A percentile compares a stretch with the other conserved stretches of the same genome.
Evolutionary conservation across 345 rosid species (phyloP).

Genomic region (Trapa incisa): DNA sequence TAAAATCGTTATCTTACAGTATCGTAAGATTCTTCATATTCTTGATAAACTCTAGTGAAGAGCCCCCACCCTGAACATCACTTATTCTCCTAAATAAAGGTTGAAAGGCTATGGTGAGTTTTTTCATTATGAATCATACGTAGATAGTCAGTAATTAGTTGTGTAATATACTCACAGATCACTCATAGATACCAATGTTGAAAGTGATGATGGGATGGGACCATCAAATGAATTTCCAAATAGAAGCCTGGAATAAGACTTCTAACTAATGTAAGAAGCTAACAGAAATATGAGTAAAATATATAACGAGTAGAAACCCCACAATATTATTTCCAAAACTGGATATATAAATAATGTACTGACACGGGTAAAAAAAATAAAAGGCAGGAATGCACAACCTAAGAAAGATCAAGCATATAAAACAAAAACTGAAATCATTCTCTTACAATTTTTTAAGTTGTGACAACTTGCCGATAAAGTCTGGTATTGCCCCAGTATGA

Average conservation of each 20-base stretch:
- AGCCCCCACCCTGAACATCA: slow-evolving; percentile 23
- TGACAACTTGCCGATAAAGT: slow-evolving; percentile 62
- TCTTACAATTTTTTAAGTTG: slow-evolving; percentile 37
- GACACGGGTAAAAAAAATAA: too few species aligned
- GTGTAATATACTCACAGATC: too few species aligned
- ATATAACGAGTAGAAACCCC: too few species aligned
- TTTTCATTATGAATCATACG: too few species aligned
- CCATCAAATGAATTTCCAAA: slow-evolving; percentile 9
- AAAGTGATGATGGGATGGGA: slow-evolving; percentile 9
- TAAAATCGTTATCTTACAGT: slow-evolving; percentile 22
- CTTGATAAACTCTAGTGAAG: slow-evolving; percentile 28
- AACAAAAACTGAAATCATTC: not conserved
- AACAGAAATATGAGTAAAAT: too few species aligned
- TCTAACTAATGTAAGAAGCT: too few species aligned
- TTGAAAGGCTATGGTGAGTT: too few species aligned
- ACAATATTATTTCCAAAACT: too few species aligned
- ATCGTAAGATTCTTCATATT: slow-evolving; percentile 20
- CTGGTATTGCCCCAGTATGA: slow-evolving; percentile 57
- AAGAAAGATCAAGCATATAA: not conserved
- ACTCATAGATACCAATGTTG: slow-evolving; percentile 4
- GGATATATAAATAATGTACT: too few species aligned
- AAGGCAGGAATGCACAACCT: too few species aligned
- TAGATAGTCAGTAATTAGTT: too few species aligned
- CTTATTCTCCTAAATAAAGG: slow-evolving; percentile 22
- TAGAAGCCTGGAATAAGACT: too few species aligned